phyloP scores from a whole-genome alignment of 1,284 basidiomycete species.

The Heliocybe sulcata region DNA sequence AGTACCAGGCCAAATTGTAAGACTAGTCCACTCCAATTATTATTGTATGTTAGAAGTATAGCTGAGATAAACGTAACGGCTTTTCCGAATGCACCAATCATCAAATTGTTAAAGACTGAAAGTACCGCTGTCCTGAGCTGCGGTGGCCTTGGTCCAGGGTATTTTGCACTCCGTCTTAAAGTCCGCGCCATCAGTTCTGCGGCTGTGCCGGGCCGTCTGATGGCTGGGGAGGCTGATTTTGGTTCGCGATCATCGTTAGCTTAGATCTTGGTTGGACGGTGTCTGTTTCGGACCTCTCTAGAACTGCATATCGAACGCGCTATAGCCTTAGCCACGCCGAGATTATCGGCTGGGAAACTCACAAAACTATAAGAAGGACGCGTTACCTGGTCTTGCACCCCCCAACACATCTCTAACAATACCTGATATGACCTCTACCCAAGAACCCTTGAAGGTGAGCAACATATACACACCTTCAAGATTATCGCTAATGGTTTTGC shows the following conservation, averaged over 20 bases:
- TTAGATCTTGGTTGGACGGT: not conserved
- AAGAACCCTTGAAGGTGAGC: slow-evolving; percentile 4
- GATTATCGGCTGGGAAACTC: not conserved
- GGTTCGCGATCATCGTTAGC: not conserved
- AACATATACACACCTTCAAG: not conserved
- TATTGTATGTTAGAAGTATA: too few species aligned
- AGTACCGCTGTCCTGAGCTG: too few species aligned
- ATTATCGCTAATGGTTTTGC: slow-evolving; percentile 1
- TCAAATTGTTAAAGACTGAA: too few species aligned
- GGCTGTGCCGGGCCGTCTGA: not conserved
- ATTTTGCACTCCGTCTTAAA: too few species aligned
- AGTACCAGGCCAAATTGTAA: too few species aligned
- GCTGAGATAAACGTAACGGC: too few species aligned
- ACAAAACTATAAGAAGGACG: not conserved
- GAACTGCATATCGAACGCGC: not conserved
- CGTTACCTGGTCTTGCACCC: not conserved
- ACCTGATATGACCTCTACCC: not conserved
- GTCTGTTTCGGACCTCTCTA: not conserved
- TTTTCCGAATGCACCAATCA: too few species aligned
- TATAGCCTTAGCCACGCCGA: not conserved
- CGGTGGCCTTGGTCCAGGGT: too few species aligned
- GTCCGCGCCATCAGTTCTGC: not conserved
- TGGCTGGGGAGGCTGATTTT: not conserved
- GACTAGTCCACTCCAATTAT: too few species aligned
- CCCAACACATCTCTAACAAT: too few species aligned